Conservation (phyloP, 768 basidiomycete species). For the Mycena rosella region DNA sequence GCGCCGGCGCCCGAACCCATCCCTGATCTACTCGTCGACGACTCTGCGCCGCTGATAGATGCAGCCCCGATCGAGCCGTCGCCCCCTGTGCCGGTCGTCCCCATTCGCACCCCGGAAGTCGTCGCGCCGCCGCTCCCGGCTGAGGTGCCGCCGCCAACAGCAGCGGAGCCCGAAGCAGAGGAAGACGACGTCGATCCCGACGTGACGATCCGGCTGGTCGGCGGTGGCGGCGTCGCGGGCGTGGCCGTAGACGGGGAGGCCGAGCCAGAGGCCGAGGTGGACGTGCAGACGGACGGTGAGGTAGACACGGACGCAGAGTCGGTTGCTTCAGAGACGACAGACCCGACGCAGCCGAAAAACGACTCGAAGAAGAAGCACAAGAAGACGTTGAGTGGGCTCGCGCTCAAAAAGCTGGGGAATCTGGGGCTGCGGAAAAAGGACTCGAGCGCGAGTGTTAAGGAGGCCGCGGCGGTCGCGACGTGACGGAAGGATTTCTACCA, state of each 20-base stretch:
- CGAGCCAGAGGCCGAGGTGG: slow-evolving; percentile 30
- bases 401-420: slow-evolving; percentile 68
- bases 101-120: slow-evolving; percentile 18
- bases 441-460: slow-evolving; percentile 62
- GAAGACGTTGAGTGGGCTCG: slow-evolving; percentile 70
- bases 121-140: not conserved
- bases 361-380: slow-evolving; percentile 53
- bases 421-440: slow-evolving; percentile 63
- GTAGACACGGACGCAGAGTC: slow-evolving; percentile 54
- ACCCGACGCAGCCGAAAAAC: slow-evolving; percentile 37
- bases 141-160: slow-evolving; percentile 4
- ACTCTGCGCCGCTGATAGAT: slow-evolving; percentile 53
- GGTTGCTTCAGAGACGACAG: slow-evolving; percentile 43
- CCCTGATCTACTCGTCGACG: slow-evolving; percentile 66
- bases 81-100: slow-evolving; percentile 25
- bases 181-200: slow-evolving; percentile 45
- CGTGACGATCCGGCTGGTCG: slow-evolving; percentile 70
- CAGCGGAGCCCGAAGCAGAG: slow-evolving; percentile 20
- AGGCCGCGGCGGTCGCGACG: slow-evolving; percentile 32
- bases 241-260: slow-evolving; percentile 36
- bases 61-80: slow-evolving; percentile 53
- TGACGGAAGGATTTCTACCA: too few species aligned
- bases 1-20: slow-evolving; percentile 44
- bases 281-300: slow-evolving; percentile 49
- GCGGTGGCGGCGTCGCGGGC: slow-evolving; percentile 64